Base-by-base conservation (phyloP, 1,284 basidiomycete genomes). In the Ceratobasidium sp. region DNA sequence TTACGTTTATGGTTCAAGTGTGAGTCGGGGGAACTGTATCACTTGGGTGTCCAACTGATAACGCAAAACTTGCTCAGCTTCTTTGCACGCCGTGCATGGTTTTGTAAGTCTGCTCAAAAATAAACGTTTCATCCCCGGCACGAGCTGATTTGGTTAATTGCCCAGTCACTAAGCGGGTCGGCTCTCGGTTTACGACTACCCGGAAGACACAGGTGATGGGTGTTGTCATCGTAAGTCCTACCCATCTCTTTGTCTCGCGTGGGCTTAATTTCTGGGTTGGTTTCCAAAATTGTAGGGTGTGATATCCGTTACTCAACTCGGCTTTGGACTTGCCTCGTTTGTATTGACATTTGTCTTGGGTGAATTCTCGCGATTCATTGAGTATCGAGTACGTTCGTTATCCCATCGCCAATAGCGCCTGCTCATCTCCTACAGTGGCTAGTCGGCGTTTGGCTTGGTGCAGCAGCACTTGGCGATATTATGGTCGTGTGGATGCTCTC, bases 1-100 rank as follows among this genome's bases (percentile, higher is more conserved):
- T 78, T 45, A 76, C 75, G 1, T 55, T 77, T 32, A 74, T 76
- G 27, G 76, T 77, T 20, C 75, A 78, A 72, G 67, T 70, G 75
- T 75, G 52, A 64, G 73, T 69, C 27, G 15, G n/a, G n/a, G n/a
- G n/a, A n/a, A n/a, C n/a, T n/a, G n/a, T n/a, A n/a, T n/a, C n/a
- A n/a, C 22, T 31, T n/a, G 25, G 32, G 20, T 20, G 12, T 70
- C 52, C 52, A 34, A 7, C 35, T 15, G 10, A n/a, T 15, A 3
- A 22, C 25, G 25, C 68, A 70, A 62, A 71, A 12, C 40, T 15
- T 17, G 31, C 32, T 38, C 31, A 77, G 77, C 20, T 78, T 78
- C 71, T 78, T 78, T 70, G 77, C 77, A 49, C 74, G 75, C 12
- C 74, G 77, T 31, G 76, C 77, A 13, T 78, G 75, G 75, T 74